These are phyloP conservation scores for Chaetomiaceae sp. DNA, from an alignment of 2,329 filamentous ascomycete species.

Conservation along the genomic window DNA sequence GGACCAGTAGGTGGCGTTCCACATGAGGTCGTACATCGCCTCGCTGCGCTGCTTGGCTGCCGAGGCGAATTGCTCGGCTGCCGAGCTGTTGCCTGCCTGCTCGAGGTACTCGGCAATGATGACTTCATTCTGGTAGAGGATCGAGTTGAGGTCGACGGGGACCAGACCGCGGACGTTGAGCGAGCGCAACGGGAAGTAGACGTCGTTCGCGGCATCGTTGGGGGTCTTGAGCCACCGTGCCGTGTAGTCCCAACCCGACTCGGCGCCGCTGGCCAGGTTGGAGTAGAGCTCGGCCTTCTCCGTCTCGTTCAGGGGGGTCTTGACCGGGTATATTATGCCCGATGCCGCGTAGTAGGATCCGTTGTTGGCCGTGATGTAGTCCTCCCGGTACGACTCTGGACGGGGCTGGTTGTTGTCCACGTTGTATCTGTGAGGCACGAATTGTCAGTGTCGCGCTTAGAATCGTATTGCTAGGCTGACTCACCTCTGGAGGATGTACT, in stretches of 20 bases:
- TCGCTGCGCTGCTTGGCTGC: constrained; percentile 51
- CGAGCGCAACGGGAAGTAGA: constrained; percentile 62
- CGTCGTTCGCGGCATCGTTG: constrained; percentile 52
- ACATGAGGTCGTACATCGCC: constrained; percentile 60
- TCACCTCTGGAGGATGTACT: constrained; percentile 54
- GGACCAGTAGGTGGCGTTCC: constrained; percentile 57
- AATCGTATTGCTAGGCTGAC: no score
- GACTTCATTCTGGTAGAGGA: constrained; percentile 62
- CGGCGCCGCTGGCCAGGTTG: constrained; percentile 61
- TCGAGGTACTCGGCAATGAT: constrained; percentile 54
- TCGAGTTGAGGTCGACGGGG: constrained; percentile 64
- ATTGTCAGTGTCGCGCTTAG: no score
- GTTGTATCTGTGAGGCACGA: constrained; percentile 41
- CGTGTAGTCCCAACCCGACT: constrained; percentile 62
- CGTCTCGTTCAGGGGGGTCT: constrained; percentile 45
- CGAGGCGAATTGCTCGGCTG: constrained; percentile 45
- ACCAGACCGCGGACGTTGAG: constrained; percentile 56
- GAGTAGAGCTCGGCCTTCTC: constrained; percentile 53
- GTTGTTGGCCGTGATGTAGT: constrained; percentile 63
- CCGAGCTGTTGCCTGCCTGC: constrained; percentile 46
- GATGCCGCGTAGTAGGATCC: constrained; percentile 55
- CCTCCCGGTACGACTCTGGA: constrained; percentile 63
- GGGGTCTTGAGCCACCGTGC: constrained; percentile 56
- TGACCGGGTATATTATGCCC: constrained; percentile 56
- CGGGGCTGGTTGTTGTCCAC: constrained; percentile 62